Evolutionary conservation across 202 grass and related monocot species (phyloP).

Genomic region (Carex arenaria): DNA sequence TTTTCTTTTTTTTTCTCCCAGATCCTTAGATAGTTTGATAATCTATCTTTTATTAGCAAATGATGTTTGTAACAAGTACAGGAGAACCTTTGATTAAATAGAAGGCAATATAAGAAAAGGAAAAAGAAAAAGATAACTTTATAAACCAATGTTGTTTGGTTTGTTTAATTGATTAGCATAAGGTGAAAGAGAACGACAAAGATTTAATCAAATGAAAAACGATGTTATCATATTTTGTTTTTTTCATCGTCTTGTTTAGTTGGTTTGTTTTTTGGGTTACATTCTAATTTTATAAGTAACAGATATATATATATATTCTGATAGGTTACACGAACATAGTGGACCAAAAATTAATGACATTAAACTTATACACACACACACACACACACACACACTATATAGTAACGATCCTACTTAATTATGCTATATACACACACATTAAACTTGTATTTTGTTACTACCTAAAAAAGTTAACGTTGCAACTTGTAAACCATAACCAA

Average conservation of each 20-base stretch:
- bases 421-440: no score
- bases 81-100: background rate
- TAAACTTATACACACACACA: no score
- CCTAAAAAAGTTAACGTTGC: no score
- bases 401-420: no score
- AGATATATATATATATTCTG: background rate
- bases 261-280: background rate
- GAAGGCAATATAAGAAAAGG: background rate
- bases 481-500: no score
- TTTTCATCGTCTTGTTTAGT: no score
- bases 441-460: no score
- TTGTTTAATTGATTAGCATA: background rate
- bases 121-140: background rate
- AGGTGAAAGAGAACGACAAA: background rate
- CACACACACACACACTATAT: no score
- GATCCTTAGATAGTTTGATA: background rate
- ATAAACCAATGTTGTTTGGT: background rate
- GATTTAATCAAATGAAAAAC: background rate
- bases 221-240: no score
- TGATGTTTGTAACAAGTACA: background rate
- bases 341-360: no score
- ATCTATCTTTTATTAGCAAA: background rate
- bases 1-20: background rate
- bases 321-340: background rate
- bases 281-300: background rate